Base-by-base conservation (phyloP, 2,329 filamentous ascomycete genomes). In the Cladobotryum mycophilum region DNA sequence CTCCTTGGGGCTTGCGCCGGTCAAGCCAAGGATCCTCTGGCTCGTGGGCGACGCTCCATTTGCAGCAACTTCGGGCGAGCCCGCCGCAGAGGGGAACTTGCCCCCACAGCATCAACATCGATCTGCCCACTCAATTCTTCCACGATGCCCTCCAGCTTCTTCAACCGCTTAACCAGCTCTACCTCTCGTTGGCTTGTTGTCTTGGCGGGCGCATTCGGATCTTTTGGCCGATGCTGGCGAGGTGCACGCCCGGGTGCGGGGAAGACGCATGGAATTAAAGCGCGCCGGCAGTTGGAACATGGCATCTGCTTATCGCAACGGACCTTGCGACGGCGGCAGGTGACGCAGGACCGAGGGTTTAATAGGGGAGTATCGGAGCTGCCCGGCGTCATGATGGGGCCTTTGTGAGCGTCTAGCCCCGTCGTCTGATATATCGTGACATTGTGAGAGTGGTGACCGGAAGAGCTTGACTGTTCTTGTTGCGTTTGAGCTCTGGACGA, bases 271-370 rank as follows among this genome's bases (percentile, higher is more conserved):
- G 85, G 79, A 52, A 86, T 86, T 58, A 83, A 73, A 38, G 84
- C 84, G 56, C 84, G 80, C 40, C 79, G 79, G 65, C 86, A 90
- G 65, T 90, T 89, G 59, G 81, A 81, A 66, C 86, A 90, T 14
- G 86, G 84, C 73, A 88, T 81, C 60, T 80, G 76, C 71, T 89
- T 89, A 71, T 90, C 85, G 74, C 86, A 90, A 61, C 85, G 85
- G 49, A 90, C 86, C 66, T 88, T 86, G 55, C 83, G 72, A 41
- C 74, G 71, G 11, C 74, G 69, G 54, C 74, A 77, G 37, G 73
- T 76, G 15, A 77, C 73, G 57, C 74, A 76, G 54, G 73, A 76
- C 53, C 74, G 67, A 30, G 74, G 74, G 54, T 76, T 76, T 43
- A 76, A 52, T 36, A 65, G 66, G 6, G 68, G 66, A 18, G 58